Base-by-base conservation (phyloP, 371 early-diverging fungal genomes). In the Mucor indicus region DNA sequence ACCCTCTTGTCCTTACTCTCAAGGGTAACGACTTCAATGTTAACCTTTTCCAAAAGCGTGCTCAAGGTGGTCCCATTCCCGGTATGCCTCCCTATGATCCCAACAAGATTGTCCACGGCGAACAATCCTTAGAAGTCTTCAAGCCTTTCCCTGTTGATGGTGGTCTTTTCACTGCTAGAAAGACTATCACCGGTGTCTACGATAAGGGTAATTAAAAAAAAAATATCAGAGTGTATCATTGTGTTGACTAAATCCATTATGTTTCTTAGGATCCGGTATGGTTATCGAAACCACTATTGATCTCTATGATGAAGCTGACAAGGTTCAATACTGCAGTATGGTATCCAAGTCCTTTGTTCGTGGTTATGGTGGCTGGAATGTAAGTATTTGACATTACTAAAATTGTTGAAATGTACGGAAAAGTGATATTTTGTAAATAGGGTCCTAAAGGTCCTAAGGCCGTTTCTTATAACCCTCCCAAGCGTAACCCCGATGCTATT, bases 31-130 rank as follows among this genome's bases (percentile, higher is more conserved):
- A 62, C 25, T 62, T 61, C 27, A 82, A 86, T 49, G 83, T 87
- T 44, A 85, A 84, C 52, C 65, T 76, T 2, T 89, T 84, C 47
- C 77, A 75, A 23, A 74, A 79, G n/a, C 63, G 68, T 20, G 42
- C 62, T 6, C 48, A 53, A 3, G 55, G 54, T 13, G 72, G 63
- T 3, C 46, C 65, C 20, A 44, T 73, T 27, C 81, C 84, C 20
- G 87, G 86, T 32, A 69, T 89, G 53, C 85, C 89, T 19, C 70
- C 72, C 38, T 82, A 74, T 55, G 86, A 90, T 48, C 80, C 85
- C 38, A 85, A 84, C 63, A 72, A 70, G 24, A 78, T 90, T 27
- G 84, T 90, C 0, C 87, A 90, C 50, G 90, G 90, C 35, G 90
- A 87, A 50, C 88, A 86, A 52, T 60, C 70, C 33, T 57, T 84